Base-by-base conservation (phyloP, 2,329 filamentous ascomycete species). In the Trichoderma atrobrunneum region DNA sequence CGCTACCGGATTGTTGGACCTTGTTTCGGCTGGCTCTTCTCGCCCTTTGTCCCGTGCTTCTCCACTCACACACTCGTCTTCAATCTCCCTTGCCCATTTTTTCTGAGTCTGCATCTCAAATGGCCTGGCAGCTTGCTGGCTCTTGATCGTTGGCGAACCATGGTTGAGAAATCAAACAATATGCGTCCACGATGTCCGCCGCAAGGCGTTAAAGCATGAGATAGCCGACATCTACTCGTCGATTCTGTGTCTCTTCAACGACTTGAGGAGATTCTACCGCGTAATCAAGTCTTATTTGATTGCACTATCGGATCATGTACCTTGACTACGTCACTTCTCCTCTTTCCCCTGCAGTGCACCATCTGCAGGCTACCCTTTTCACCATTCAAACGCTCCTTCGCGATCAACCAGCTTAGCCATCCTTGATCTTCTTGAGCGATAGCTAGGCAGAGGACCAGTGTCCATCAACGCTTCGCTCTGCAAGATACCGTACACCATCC, bases 1-100 rank as follows among this genome's bases (percentile, higher is more conserved):
- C 78, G 78, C 76, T 78, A 78, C 79, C 79, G 76, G 73, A 77
- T 73, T 75, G 69, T 76, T 75, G 79, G 79, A 75, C 74, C 74
- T 56, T 74, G 59, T 21, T 62, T 51, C 70, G 54, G 59, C 66
- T 71, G 36, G 51, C 34, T 36, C 54, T 62, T 24, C n/a, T 51
- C 43, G n/a, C 24, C 24, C 28, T 34, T 21, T 43, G 51, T 26
- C 56, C 59, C 54, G 14, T 70, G 51, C 18, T 60, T 48, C 59
- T 32, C 30, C 57, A 62, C 30, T n/a, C 43, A 18, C 34, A 36
- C 64, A 10, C 32, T 48, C 59, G 7, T 30, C n/a, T 57, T 43
- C 34, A 28, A 24, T 36, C 24, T 30, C 59, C n/a, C 18, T 28
- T 48, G 21, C 24, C 48, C 21, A 18, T 30, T 34, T n/a, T 34